phyloP scores from a whole-genome alignment of 2,329 filamentous ascomycete genomes.

The Xylaria polymorpha region DNA sequence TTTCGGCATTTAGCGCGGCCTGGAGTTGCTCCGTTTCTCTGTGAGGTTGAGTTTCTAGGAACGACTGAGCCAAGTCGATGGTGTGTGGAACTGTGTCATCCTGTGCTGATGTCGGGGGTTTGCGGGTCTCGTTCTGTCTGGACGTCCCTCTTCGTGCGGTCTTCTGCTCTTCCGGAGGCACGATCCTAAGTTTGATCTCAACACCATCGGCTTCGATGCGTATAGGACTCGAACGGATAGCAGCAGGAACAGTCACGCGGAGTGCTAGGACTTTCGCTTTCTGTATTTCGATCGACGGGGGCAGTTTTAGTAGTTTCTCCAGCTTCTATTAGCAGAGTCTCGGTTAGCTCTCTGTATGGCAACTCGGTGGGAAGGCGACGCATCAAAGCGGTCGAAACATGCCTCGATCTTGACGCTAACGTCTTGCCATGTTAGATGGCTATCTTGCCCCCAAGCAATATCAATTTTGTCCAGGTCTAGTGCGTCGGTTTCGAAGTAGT shows the following conservation, averaged over 20 bases:
- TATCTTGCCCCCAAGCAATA: conserved; percentile 83
- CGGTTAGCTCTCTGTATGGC: conserved; percentile 40
- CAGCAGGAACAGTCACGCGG: conserved; percentile 85
- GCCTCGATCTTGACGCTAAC: conserved; percentile 84
- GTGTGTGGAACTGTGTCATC: conserved; percentile 71
- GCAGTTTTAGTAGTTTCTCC: conserved; percentile 77
- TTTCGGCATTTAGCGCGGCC: conserved; percentile 72
- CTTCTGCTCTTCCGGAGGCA: conserved; percentile 54
- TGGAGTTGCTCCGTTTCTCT: conserved; percentile 76
- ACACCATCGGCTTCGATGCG: conserved; percentile 84
- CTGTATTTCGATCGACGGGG: conserved; percentile 75
- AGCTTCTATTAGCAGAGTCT: conserved; percentile 73
- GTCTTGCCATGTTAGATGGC: conserved; percentile 86
- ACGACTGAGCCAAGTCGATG: conserved; percentile 80
- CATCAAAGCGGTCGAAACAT: conserved; percentile 47
- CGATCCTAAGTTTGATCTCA: conserved; percentile 73
- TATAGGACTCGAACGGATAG: conserved; percentile 88
- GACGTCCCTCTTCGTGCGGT: conserved; percentile 44
- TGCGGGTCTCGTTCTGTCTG: conserved; percentile 45
- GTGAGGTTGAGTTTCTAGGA: conserved; percentile 76
- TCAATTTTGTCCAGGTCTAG: conserved; percentile 89
- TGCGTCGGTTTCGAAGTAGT: conserved; percentile 87
- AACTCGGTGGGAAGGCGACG: conserved; percentile 14
- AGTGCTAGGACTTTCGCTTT: conserved; percentile 81
- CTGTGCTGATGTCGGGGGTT: conserved; percentile 40